Conservation (phyloP, 116 monocot genomes). For the Posidonia oceanica region DNA sequence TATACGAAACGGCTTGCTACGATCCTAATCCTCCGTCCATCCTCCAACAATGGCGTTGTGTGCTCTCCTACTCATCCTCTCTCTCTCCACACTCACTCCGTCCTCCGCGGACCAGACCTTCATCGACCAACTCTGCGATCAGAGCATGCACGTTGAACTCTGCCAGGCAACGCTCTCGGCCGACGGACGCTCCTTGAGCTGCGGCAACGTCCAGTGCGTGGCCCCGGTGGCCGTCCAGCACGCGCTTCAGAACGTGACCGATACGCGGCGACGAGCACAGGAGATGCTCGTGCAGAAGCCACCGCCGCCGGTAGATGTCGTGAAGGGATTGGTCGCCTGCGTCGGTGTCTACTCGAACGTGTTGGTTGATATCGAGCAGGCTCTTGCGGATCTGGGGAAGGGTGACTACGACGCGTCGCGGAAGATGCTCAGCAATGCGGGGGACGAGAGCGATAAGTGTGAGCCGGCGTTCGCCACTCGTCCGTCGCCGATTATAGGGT, state of each 20-base stretch:
- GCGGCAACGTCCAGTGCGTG: background rate
- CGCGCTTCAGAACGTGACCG: conserved; percentile 2
- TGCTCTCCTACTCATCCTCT: background rate
- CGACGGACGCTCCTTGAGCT: background rate
- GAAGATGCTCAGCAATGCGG: background rate
- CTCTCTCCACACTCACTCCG: background rate
- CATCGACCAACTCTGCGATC: background rate
- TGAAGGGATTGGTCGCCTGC: background rate
- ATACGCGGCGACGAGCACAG: background rate
- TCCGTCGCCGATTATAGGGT: background rate
- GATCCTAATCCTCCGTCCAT: no score
- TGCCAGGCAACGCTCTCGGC: background rate
- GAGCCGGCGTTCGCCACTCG: conserved; percentile 1
- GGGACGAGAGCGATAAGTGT: background rate
- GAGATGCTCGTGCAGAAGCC: background rate
- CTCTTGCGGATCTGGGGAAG: background rate
- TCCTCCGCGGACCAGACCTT: background rate
- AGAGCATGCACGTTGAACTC: background rate
- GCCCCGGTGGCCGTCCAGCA: background rate
- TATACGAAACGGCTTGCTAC: no score
- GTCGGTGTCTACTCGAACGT: background rate
- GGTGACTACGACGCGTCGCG: background rate
- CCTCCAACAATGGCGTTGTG: no score
- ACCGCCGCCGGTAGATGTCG: background rate
- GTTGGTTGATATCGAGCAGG: background rate